phyloP scores from a whole-genome alignment of 495 filamentous ascomycete species.

The Aspergillus ellipticus region DNA sequence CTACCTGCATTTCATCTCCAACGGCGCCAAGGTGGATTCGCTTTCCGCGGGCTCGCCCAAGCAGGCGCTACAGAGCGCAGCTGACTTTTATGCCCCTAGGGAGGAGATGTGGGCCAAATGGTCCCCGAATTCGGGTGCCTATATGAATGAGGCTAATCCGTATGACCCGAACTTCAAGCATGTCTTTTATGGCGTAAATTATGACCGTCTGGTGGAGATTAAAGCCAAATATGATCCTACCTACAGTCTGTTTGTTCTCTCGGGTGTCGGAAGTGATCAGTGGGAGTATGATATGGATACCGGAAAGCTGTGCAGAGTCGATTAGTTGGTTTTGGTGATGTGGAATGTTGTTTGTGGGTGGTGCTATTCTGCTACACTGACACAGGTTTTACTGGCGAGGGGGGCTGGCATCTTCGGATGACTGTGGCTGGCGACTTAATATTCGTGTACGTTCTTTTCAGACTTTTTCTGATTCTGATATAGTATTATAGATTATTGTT shows the following conservation, averaged over 20 bases:
- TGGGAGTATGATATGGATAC: slow-evolving; percentile 21
- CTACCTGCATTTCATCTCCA: slow-evolving; percentile 17
- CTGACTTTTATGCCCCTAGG: slow-evolving; percentile 9
- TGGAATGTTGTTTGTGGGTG: too few relatives aligned
- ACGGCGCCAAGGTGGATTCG: slow-evolving; percentile 11
- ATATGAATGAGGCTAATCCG: slow-evolving; percentile 40
- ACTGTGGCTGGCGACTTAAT: too few relatives aligned
- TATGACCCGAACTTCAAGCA: slow-evolving; percentile 49
- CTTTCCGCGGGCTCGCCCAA: slow-evolving; percentile 3
- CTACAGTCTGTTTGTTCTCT: slow-evolving; percentile 35
- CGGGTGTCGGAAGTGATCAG: slow-evolving; percentile 21
- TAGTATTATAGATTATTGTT: too few relatives aligned
- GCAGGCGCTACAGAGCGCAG: not conserved
- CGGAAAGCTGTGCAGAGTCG: slow-evolving; percentile 17
- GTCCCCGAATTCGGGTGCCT: slow-evolving; percentile 21
- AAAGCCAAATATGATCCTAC: slow-evolving; percentile 53
- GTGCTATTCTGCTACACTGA: too few relatives aligned
- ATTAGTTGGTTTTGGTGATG: too few relatives aligned
- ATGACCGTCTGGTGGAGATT: slow-evolving; percentile 40
- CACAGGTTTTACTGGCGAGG: too few relatives aligned
- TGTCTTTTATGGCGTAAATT: slow-evolving; percentile 55
- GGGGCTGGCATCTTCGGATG: too few relatives aligned
- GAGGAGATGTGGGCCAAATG: slow-evolving; percentile 24
- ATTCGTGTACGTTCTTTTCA: too few relatives aligned
- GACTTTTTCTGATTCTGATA: too few relatives aligned